Base-by-base conservation (phyloP, 306 rosid genomes). In the Vigna mungo region DNA sequence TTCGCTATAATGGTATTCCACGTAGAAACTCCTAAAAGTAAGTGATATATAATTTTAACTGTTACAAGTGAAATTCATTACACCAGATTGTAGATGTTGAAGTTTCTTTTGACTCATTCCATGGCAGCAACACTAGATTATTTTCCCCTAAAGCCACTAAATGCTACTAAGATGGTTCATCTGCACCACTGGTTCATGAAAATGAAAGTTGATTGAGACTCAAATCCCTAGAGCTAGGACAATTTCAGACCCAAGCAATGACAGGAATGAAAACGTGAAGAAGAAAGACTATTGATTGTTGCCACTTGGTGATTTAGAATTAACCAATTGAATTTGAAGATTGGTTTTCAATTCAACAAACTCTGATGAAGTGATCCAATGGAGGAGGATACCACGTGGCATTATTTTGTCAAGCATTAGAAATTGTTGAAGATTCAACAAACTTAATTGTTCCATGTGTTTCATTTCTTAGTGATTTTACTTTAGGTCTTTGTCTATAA, bases 71-170 rank as follows among this genome's bases (percentile, higher is more conserved):
- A 41, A 9, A 41, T 41, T 41, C 46, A 41, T 9, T 9, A 9
- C 46, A 41, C 16, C 0, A 47, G 15, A 62, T 32, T 61, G 36
- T 14, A 36, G 64, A 21, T 49, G 52, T 76, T 76, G 64, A 64
- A 49, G 30, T 49, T 49, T 63, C 17, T 51, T 47, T 76, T 44
- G 72, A 62, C 62, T 32, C 37, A 62, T 17, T 63, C 79, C 79
- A 61, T 18, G 25, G 0, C 25, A 15, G 12, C 49, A 49, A 21
- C 41, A 49, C 8, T 51, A 44, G 9, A 39, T 58, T 25, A n/a
- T 4, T 69, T 9, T 43, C 1, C 3, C 37, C 37, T 0, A 12
- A 21, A 69, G 9, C 21, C 8, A 17, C n/a, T 7, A 23, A 27
- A 27, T 27, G 3, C 41, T 39, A 9, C 17, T 17, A 32, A 16